These are phyloP conservation scores for Kockiozyma suomiensis DNA, from an alignment of 805 yeast species.

Conservation along the genomic window DNA sequence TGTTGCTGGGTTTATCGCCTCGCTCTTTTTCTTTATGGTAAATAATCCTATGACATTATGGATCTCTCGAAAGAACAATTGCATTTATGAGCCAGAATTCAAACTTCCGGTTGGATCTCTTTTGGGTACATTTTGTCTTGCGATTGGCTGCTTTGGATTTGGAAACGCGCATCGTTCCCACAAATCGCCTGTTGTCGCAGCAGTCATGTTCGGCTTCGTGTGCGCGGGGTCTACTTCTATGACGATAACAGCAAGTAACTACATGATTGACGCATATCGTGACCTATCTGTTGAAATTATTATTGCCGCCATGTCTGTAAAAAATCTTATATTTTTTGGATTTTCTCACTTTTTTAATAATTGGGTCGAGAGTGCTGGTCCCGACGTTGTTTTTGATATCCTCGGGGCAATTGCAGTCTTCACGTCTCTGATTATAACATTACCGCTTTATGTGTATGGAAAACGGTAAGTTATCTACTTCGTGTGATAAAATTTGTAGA, in stretches of 20 bases:
- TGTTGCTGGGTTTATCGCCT: neutral
- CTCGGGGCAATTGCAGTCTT: neutral
- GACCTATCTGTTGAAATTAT: constrained; percentile 1
- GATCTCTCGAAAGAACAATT: neutral
- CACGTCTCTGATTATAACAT: neutral
- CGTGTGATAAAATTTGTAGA: too few relatives aligned
- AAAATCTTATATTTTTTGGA: constrained; percentile 1
- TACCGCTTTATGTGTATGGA: neutral
- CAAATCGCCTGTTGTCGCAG: neutral
- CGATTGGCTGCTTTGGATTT: constrained; percentile 6
- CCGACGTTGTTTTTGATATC: neutral
- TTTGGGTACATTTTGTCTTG: neutral
- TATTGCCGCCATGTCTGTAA: neutral
- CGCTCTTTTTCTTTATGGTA: neutral
- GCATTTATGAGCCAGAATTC: constrained; percentile 7
- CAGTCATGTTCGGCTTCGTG: neutral
- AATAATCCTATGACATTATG: neutral
- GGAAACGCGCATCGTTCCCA: neutral
- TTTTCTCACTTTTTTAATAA: constrained; percentile 5
- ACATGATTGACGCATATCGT: constrained; percentile 7
- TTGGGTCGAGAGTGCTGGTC: neutral
- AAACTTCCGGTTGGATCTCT: neutral
- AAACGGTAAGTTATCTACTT: neutral
- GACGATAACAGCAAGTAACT: neutral
- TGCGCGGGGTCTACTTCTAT: neutral